Evolutionary conservation across 2,329 filamentous ascomycete genomes (phyloP), one percentile per base, ranked within the genome.

Genomic region (Colletotrichum acutatum): DNA sequence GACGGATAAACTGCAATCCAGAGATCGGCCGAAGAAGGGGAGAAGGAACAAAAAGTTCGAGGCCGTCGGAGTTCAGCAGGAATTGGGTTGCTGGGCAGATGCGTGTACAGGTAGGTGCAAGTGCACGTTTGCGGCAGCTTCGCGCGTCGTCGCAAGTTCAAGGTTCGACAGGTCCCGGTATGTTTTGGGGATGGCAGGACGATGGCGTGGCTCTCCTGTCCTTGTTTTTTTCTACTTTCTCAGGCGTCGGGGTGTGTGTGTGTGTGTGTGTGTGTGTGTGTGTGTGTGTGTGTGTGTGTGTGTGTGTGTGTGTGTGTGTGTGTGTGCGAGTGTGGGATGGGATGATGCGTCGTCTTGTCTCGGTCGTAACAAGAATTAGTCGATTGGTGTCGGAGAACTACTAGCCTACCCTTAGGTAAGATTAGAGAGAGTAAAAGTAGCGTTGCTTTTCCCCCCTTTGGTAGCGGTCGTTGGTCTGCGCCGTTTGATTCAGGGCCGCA

Each of bases 81-180:
- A 61, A 69, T 53, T 42, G 42, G 32, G 68, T 49, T 68, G 64
- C 34, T 32, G 46, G 14, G 28, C 6, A 22, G 56, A 22, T 62
- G 56, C 37, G 37, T 42, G 37, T 42, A 19, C 16, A 42, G 37
- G 37, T 42, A n/a, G 57, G 67, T 30, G 42, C 12, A 37, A n/a
- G 37, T 53, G 54, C 49, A 56, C 46, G n/a, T 53, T 63, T 37
- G 61, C 60, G 46, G 54, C 53, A 37, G 61, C 60, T 66, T 71
- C 70, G 70, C 66, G 49, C 53, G 67, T 72, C 71, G 66, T 71
- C 71, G 71, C 66, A 73, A 73, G 61, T 71, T 60, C 37, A 71
- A 49, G 65, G 28, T 59, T 72, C 57, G 57, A 30, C 26, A 68
- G 52, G 49, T 58, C 30, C 61, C 52, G 12, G 62, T 57, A 42